Evolutionary conservation across 441 rosid genomes (phyloP).

Genomic region (Corymbia calophylla): DNA sequence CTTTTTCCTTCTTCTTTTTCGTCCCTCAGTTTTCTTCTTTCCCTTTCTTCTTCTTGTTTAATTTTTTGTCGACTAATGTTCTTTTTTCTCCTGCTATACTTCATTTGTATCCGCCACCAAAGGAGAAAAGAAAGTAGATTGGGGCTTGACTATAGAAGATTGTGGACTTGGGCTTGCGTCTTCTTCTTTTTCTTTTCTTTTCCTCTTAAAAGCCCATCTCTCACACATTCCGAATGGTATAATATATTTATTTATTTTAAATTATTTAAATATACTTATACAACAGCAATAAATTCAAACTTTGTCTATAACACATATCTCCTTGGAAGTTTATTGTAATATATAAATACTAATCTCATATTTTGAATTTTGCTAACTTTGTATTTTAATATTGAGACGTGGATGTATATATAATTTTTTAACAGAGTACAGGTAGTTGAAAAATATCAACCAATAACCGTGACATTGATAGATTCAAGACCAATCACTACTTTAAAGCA

Average conservation of each 20-base stretch:
- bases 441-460: not conserved
- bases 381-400: not conserved
- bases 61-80: not conserved
- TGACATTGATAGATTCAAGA: not conserved
- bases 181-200: not conserved
- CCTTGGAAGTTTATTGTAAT: not conserved
- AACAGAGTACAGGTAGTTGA: not conserved
- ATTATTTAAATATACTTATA: not conserved
- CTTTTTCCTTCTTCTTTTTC: not conserved
- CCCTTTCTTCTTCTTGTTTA: not conserved
- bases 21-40: not conserved
- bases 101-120: not conserved
- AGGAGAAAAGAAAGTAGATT: not conserved
- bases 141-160: not conserved
- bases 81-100: not conserved
- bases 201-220: not conserved
- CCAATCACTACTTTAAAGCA: not conserved
- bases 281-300: not conserved
- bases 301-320: not conserved
- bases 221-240: not conserved
- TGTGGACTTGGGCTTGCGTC: not conserved
- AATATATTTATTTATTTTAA: not conserved
- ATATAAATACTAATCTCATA: not conserved
- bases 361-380: not conserved
- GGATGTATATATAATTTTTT: not conserved